phyloP scores from a whole-genome alignment of 2,329 filamentous ascomycete genomes.

The Monosporascus cannonballus region DNA sequence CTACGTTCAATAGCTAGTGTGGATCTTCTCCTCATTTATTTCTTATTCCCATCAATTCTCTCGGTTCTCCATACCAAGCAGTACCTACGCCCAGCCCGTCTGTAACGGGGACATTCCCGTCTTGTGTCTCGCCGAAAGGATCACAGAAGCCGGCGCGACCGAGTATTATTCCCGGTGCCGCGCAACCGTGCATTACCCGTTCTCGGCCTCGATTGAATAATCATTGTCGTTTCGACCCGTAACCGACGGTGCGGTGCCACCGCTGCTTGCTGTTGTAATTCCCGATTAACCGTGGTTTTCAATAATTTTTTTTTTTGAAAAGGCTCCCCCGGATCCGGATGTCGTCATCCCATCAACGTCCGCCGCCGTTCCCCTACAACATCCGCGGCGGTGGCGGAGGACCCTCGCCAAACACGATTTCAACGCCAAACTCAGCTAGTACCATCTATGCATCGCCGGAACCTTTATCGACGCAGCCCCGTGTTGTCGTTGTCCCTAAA shows the following conservation, averaged over 20 bases:
- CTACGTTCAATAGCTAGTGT: background rate
- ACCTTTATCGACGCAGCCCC: constrained; percentile 10
- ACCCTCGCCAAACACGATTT: constrained; percentile 19
- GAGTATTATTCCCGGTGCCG: background rate
- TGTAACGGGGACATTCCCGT: background rate
- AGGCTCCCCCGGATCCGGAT: constrained; percentile 9
- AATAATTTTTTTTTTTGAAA: too few relatives aligned
- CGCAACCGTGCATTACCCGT: background rate
- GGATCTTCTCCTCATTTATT: background rate
- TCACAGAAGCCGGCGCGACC: background rate
- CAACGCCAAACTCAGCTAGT: constrained; percentile 22
- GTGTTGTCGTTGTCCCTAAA: constrained; percentile 20
- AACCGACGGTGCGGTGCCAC: background rate
- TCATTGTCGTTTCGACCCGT: background rate
- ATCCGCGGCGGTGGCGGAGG: constrained; percentile 18
- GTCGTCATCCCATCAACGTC: constrained; percentile 21
- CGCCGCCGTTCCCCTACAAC: constrained; percentile 18
- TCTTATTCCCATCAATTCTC: background rate
- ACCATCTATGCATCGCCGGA: constrained; percentile 24
- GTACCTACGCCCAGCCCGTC: background rate
- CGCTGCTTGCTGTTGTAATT: background rate
- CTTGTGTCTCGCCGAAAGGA: background rate
- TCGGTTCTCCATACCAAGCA: background rate
- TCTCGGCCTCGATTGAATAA: background rate
- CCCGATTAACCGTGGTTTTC: background rate